A percentile compares a stretch with the other conserved stretches of the same genome.
Evolutionary conservation across 306 rosid genomes (phyloP).

Genomic region (Betula pendula): DNA sequence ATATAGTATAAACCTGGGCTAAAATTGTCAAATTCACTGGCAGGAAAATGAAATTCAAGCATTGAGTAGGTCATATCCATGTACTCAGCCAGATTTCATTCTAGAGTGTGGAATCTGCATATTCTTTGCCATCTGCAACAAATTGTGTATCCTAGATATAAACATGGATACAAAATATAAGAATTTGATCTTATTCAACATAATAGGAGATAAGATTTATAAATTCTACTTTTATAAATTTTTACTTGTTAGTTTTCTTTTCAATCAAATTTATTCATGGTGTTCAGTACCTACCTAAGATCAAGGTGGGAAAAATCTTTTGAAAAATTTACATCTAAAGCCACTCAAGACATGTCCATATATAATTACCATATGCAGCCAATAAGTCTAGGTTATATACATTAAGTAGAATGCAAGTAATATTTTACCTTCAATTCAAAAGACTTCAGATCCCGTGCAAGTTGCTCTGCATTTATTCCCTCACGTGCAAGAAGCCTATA

Average conservation of each 20-base stretch:
- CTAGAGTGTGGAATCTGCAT: neutral
- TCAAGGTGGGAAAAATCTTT: neutral
- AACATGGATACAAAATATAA: neutral
- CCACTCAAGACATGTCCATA: slow-evolving; percentile 9
- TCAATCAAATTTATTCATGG: neutral
- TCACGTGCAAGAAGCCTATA: slow-evolving; percentile 94
- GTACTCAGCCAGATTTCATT: neutral
- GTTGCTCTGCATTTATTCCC: slow-evolving; percentile 99
- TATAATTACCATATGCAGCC: neutral
- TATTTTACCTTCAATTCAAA: slow-evolving; percentile 80
- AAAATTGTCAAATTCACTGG: neutral
- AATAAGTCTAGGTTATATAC: neutral
- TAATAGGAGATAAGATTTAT: neutral
- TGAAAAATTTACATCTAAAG: neutral
- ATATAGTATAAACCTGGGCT: too few relatives aligned
- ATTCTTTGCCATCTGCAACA: neutral
- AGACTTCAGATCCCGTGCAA: slow-evolving; percentile 95
- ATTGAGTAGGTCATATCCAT: neutral
- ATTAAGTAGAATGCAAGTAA: slow-evolving; percentile 13
- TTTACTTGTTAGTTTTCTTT: neutral
- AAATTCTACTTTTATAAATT: neutral
- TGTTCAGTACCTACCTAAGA: neutral
- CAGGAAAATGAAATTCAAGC: neutral
- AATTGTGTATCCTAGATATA: neutral
- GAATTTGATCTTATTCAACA: neutral